Base-by-base conservation (phyloP, 2,329 filamentous ascomycete species). In the Colletotrichum plurivorum region DNA sequence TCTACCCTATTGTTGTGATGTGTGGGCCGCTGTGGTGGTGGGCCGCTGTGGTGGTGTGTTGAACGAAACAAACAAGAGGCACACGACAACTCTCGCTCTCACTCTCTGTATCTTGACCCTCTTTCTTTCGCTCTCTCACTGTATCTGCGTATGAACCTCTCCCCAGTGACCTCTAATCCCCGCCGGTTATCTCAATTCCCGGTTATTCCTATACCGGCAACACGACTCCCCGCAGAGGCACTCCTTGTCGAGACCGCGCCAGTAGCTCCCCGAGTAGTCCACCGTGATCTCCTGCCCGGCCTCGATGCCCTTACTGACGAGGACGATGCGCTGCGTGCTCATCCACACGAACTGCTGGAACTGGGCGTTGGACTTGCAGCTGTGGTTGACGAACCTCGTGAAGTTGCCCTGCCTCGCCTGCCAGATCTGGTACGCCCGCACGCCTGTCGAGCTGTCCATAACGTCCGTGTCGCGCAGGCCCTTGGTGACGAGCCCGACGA, bases 371-470 rank as follows among this genome's bases (percentile, higher is more conserved):
- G 87, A 84, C 16, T 84, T 83, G 75, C 87, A 89, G 52, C 85
- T 88, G 73, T 89, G 87, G 73, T 89, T 89, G 48, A 89, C 84
- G 72, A 90, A 89, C 1, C 87, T 80, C 2, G 87, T 89, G 71
- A 86, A 88, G 73, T 89, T 89, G 4, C 87, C 85, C 75, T 84
- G 81, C 62, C 77, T 76, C 0, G 86, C 87, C 73, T 90, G 87
- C 81, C 83, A 89, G 63, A 89, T 89, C 73, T 90, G 87, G 72
- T 89, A 90, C 2, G 72, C 73, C 31, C 66, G 71, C 4, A 70
- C 73, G 4, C 74, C 73, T 0, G 81, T 80, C 1, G 81, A 81
- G 31, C 82, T 81, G 62, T 85, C 78, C 87, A 89, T 88, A 9
- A 89, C 86, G 71, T 89, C 87, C 13, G 85, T 76, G 67, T 84